Evolutionary conservation across 371 early-diverging fungal species (phyloP), one percentile per base, ranked within the genome.

Genomic region (Haplosporangium sp.): DNA sequence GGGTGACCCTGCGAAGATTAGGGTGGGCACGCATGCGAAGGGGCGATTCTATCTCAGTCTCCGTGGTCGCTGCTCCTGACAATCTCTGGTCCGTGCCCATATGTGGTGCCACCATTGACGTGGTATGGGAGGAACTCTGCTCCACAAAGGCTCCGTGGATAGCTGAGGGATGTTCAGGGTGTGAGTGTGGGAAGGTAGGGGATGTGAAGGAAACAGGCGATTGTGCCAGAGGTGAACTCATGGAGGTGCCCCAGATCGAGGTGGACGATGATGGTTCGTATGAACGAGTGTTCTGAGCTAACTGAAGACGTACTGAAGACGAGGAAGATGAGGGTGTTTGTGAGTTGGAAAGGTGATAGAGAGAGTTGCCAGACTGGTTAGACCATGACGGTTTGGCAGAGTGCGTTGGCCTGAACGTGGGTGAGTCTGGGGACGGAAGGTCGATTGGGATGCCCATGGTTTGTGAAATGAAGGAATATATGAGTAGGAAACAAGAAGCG

Each of bases 361-460:
- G 37, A 37, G 41, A 20, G 14, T 41, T n/a, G 40, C 37, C 37
- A 8, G 73, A 14, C 0, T 47, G 12, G 23, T 18, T 47, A 29
- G 77, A 67, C 64, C 67, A 71, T 10, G 77, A 77, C 4, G 71
- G 61, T 45, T 71, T 77, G 8, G 71, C 67, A 20, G 77, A 66
- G 60, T 77, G 79, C 12, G 47, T 43, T 1, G 69, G 64, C 20
- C 43, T 38, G 23, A 55, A 59, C n/a, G 51, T 41, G 20, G 67
- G 62, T 16, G 63, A 20, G 12, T 59, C 56, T n/a, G 53, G 29
- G 13, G 65, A 48, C 6, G 64, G 64, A 7, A 67, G 59, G 1
- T 67, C 55, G 18, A 79, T 57, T 16, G 79, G 79, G 51, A 79
- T 67, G 40, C 79, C 79, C 79, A 79, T 79, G 43, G 41, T 36